Evolutionary conservation across 2,329 filamentous ascomycete genomes (phyloP).

Genomic region (Aspergillus sp.): DNA sequence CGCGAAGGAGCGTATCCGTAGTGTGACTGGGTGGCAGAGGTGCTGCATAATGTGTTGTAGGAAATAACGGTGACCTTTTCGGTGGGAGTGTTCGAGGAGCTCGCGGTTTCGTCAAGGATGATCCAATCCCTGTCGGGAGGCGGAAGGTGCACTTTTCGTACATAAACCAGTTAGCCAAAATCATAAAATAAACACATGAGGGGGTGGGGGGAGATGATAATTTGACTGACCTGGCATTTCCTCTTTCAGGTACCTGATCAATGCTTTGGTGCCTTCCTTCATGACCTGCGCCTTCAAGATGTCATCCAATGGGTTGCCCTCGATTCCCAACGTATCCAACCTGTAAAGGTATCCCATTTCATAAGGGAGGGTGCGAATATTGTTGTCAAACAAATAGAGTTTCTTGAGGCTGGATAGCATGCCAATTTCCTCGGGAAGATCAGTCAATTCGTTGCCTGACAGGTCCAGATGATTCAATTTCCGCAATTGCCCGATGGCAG

Average conservation of each 20-base stretch:
- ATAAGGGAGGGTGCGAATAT: conserved; percentile 69
- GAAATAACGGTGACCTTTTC: conserved; percentile 77
- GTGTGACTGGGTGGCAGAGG: conserved; percentile 72
- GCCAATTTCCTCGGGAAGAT: conserved; percentile 81
- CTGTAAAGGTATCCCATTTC: conserved; percentile 85
- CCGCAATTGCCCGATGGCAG: conserved; percentile 72
- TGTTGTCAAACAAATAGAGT: conserved; percentile 82
- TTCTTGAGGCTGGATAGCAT: conserved; percentile 92
- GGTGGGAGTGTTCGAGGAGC: conserved; percentile 42
- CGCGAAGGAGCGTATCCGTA: conserved; percentile 85
- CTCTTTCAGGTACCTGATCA: conserved; percentile 77
- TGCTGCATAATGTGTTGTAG: conserved; percentile 94
- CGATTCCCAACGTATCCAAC: conserved; percentile 80
- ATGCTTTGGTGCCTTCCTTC: conserved; percentile 75
- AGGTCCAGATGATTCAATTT: conserved; percentile 76
- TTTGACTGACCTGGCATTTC: conserved; percentile 65
- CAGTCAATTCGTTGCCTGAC: conserved; percentile 75
- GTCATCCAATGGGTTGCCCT: conserved; percentile 77
- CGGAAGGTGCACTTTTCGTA: conserved; percentile 58
- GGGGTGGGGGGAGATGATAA: conserved; percentile 11
- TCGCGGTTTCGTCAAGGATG: conserved; percentile 53
- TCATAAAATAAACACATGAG: neutral
- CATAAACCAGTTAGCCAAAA: conserved; percentile 9
- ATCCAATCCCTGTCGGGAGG: conserved; percentile 71
- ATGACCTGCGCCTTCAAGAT: conserved; percentile 73